phyloP scores from a whole-genome alignment of 257 asterid genomes.

The Primulina eburnea region DNA sequence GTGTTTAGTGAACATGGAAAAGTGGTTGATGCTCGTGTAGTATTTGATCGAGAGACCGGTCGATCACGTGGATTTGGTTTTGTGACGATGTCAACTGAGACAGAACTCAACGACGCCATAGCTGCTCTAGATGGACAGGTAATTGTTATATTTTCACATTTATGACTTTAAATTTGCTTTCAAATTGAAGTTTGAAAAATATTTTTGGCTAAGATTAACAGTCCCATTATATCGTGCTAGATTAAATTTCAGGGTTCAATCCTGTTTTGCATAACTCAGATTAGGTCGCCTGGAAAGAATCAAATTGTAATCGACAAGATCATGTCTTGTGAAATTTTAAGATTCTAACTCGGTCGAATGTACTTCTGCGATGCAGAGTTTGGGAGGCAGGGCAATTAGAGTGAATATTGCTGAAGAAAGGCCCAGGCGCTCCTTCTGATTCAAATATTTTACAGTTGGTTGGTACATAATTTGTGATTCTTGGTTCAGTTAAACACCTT shows the following conservation, averaged over 20 bases:
- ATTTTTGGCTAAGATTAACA: neutral
- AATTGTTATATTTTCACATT: neutral
- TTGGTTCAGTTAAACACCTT: neutral
- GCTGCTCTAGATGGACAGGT: conserved; percentile 66
- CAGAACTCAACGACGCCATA: conserved; percentile 58
- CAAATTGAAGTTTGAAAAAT: neutral
- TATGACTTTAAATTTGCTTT: neutral
- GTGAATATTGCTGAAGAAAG: conserved; percentile 74
- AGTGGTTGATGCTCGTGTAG: conserved; percentile 48
- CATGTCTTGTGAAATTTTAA: neutral
- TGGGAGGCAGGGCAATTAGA: conserved; percentile 70
- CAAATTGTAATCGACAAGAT: neutral
- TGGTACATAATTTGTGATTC: conserved; percentile 3
- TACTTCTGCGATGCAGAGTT: conserved; percentile 41
- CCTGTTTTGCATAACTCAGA: neutral
- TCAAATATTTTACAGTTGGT: neutral
- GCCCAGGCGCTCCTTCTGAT: conserved; percentile 52
- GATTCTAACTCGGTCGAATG: neutral
- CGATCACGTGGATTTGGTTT: conserved; percentile 65
- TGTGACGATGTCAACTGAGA: conserved; percentile 52
- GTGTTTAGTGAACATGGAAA: conserved; percentile 60
- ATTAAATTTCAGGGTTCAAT: neutral
- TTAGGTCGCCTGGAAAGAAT: neutral
- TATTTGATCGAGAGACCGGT: conserved; percentile 51
- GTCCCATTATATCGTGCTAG: neutral